Base-by-base conservation (phyloP, 2,329 filamentous ascomycete species). In the Arthrobotrys conoides region DNA sequence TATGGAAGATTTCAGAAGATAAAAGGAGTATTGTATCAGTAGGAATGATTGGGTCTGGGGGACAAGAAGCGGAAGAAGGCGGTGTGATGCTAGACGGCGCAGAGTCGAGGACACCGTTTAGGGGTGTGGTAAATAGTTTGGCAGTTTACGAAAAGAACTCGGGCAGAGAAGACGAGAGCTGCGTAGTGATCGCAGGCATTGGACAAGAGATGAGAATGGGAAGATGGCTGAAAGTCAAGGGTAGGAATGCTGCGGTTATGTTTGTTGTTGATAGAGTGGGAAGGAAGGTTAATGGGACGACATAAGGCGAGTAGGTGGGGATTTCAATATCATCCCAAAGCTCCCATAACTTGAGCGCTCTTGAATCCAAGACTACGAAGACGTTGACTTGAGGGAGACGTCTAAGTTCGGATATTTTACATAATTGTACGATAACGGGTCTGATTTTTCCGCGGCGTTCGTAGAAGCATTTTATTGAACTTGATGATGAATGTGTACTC, bases 181-280 rank as follows among this genome's bases (percentile, higher is more conserved):
- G 97, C 1, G 95, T 93, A 82, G 88, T 98, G 30, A 91, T 96
- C 12, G 93, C 91, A n/a, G 96, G 91, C 16, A 88, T 97, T 0
- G 94, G 93, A 41, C 95, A 92, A 83, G 93, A 97, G 85, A 92
- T 94, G 84, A 89, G 93, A 53, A 86, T 97, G 49, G 96, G 94
- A 3, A 88, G 92, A 80, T 98, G 94, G 94, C 91, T 91, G 85
- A 88, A 88, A 72, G 84, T 88, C 4, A 85, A 86, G 24, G 93
- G 90, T 3, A 91, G 91, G 81, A 97, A 97, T 83, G 93, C 93
- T 5, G 92, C 92, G n/a, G 89, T 96, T 24, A 88, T 97, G 9
- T 96, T 97, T 83, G 94, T 97, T 83, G 89, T 97, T 38, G 89
- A 92, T 14, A 86, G 85, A 82, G 81, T 85, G 81, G 82, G 82